Conservation (phyloP, 768 basidiomycete genomes). For the Hydnomerulius pinastri region DNA sequence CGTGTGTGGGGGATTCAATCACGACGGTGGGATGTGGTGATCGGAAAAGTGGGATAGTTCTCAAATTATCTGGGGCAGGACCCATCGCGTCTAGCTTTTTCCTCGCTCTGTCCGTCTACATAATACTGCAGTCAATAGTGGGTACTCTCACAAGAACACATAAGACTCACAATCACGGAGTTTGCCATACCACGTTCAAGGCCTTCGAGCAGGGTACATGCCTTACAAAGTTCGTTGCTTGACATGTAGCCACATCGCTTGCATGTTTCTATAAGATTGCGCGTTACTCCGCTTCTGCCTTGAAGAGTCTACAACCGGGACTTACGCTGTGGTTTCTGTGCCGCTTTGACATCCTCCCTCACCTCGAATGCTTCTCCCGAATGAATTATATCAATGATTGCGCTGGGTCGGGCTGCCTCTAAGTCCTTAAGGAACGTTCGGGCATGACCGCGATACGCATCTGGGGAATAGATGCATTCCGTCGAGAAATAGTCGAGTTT, state of each 20-base stretch:
- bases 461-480: conserved; percentile 98
- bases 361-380: conserved; percentile 92
- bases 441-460: conserved; percentile 97
- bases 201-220: conserved; percentile 88
- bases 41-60: conserved; percentile 76
- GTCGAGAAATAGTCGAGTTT: conserved; percentile 99
- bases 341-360: conserved; percentile 79
- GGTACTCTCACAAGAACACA: background rate
- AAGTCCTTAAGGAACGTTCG: conserved; percentile 93
- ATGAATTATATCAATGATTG: conserved; percentile 97
- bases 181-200: conserved; percentile 80
- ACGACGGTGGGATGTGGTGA: conserved; percentile 42
- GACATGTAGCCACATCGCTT: conserved; percentile 94
- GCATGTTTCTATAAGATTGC: conserved; percentile 69
- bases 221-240: conserved; percentile 95
- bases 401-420: conserved; percentile 90
- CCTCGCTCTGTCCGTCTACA: conserved; percentile 67
- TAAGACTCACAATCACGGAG: conserved; percentile 56
- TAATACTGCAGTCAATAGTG: conserved; percentile 10
- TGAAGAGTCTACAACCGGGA: conserved; percentile 10
- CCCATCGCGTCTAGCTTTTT: conserved; percentile 62
- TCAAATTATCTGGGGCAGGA: conserved; percentile 63
- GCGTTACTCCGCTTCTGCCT: background rate
- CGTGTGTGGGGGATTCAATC: conserved; percentile 37
- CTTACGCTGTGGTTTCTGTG: conserved; percentile 84